Evolutionary conservation across 352 stramenopile genomes (phyloP).

Genomic region (Hyphochytrium catenoides): DNA sequence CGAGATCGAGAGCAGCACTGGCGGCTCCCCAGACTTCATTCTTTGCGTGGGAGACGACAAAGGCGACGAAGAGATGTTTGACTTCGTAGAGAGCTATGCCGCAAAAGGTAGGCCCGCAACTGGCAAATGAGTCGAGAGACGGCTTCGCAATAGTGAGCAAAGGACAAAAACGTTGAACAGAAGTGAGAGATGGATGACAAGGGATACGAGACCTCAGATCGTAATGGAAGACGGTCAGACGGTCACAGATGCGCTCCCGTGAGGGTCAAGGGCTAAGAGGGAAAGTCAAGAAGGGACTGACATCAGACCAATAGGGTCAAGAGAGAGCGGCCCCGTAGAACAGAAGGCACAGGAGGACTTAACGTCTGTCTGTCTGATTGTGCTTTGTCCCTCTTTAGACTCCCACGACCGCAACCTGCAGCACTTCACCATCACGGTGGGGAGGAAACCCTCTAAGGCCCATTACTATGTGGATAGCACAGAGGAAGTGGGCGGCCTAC

Average conservation of each 20-base stretch:
- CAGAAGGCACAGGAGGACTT: too few relatives aligned
- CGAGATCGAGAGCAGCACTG: slow-evolving; percentile 26
- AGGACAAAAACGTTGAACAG: too few relatives aligned
- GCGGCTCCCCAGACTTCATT: slow-evolving; percentile 73
- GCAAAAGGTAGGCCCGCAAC: slow-evolving; percentile 14
- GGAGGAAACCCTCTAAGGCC: slow-evolving; percentile 89
- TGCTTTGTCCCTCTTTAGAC: neutral
- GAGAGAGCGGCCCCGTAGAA: too few relatives aligned
- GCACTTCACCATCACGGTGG: slow-evolving; percentile 84
- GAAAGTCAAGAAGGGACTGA: too few relatives aligned
- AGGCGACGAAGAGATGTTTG: slow-evolving; percentile 94
- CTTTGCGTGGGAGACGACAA: slow-evolving; percentile 93
- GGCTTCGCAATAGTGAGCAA: too few relatives aligned
- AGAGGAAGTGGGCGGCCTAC: slow-evolving; percentile 72
- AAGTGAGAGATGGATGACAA: too few relatives aligned
- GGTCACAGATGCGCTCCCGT: too few relatives aligned
- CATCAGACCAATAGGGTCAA: too few relatives aligned
- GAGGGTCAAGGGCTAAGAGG: too few relatives aligned
- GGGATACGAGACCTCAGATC: too few relatives aligned
- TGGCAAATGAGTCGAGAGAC: slow-evolving; percentile 20
- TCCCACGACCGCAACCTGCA: neutral
- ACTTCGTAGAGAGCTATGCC: slow-evolving; percentile 28
- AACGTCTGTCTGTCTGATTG: too few relatives aligned
- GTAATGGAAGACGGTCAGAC: too few relatives aligned
- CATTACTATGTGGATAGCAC: slow-evolving; percentile 89